Base-by-base conservation (phyloP, 768 basidiomycete genomes). In the Ramaria rubella region DNA sequence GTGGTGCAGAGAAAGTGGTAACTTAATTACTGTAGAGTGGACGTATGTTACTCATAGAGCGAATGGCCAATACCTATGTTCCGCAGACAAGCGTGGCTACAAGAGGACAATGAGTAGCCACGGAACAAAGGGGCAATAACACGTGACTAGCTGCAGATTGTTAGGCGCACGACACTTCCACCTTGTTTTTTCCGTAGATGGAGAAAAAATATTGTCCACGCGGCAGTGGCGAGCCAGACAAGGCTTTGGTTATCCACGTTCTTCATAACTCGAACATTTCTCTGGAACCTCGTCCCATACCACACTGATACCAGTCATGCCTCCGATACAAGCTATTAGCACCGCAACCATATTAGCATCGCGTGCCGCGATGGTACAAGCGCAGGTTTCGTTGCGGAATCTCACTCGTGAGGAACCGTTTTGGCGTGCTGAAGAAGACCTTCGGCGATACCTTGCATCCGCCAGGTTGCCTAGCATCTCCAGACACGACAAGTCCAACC, bases 1-100 rank as follows among this genome's bases (percentile, higher is more conserved):
- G 85, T 90, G 21, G 76, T 86, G 43, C 75, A 79, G 61, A 77
- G 83, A 67, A 79, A 71, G 60, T 80, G 77, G 75, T 83, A 62
- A 73, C 51, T 8, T 42, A 17, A n/a, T n/a, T n/a, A n/a, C n/a
- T n/a, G n/a, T n/a, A n/a, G n/a, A n/a, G n/a, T n/a, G n/a, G n/a
- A n/a, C n/a, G n/a, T n/a, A n/a, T n/a, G n/a, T n/a, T n/a, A n/a
- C n/a, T n/a, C n/a, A n/a, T n/a, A n/a, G n/a, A n/a, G n/a, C n/a
- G n/a, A n/a, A n/a, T n/a, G n/a, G n/a, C n/a, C n/a, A n/a, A n/a
- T n/a, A n/a, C n/a, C n/a, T n/a, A n/a, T n/a, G n/a, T n/a, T n/a
- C n/a, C n/a, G n/a, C n/a, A n/a, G n/a, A n/a, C n/a, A n/a, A n/a
- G n/a, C n/a, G n/a, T n/a, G n/a, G n/a, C n/a, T n/a, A n/a, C n/a